These are phyloP conservation scores for Xylariaceae sp. DNA, from an alignment of 2,329 filamentous ascomycete species.

Conservation along the genomic window DNA sequence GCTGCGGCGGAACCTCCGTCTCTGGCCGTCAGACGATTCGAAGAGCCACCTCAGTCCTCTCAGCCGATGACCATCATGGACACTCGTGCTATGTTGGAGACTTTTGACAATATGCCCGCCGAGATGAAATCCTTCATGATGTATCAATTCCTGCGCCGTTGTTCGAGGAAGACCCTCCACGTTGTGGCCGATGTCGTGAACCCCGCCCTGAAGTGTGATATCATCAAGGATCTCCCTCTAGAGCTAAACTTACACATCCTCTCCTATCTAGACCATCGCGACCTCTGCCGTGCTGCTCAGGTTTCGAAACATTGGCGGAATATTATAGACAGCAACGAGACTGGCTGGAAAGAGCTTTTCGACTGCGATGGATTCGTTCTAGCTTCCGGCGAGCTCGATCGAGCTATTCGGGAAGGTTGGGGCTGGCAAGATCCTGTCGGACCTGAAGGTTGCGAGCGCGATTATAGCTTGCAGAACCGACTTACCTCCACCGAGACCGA, in stretches of 20 bases:
- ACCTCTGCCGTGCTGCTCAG: constrained; percentile 86
- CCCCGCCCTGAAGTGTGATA: constrained; percentile 92
- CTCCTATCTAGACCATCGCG: constrained; percentile 80
- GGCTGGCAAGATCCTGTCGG: constrained; percentile 92
- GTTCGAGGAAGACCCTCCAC: constrained; percentile 83
- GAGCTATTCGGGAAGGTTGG: constrained; percentile 90
- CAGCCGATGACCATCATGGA: constrained; percentile 62
- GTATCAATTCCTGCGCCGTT: constrained; percentile 90
- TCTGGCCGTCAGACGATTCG: constrained; percentile 29
- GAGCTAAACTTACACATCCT: constrained; percentile 89
- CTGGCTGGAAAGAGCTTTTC: constrained; percentile 91
- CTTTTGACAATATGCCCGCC: constrained; percentile 87
- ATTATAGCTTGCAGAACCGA: constrained; percentile 66
- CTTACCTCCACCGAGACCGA: constrained; percentile 58
- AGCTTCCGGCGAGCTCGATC: constrained; percentile 78
- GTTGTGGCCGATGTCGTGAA: constrained; percentile 91
- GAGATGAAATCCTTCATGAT: constrained; percentile 96
- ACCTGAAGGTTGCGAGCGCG: constrained; percentile 74
- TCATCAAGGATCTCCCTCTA: constrained; percentile 78
- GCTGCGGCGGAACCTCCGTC: constrained; percentile 29
- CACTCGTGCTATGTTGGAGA: constrained; percentile 83
- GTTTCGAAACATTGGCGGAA: constrained; percentile 94
- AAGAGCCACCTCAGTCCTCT: constrained; percentile 32
- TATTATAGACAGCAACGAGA: constrained; percentile 90
- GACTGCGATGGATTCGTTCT: constrained; percentile 81